These are phyloP conservation scores for Craspedostauros australis DNA, from an alignment of 108 stramenopile species.

Conservation along the genomic window DNA sequence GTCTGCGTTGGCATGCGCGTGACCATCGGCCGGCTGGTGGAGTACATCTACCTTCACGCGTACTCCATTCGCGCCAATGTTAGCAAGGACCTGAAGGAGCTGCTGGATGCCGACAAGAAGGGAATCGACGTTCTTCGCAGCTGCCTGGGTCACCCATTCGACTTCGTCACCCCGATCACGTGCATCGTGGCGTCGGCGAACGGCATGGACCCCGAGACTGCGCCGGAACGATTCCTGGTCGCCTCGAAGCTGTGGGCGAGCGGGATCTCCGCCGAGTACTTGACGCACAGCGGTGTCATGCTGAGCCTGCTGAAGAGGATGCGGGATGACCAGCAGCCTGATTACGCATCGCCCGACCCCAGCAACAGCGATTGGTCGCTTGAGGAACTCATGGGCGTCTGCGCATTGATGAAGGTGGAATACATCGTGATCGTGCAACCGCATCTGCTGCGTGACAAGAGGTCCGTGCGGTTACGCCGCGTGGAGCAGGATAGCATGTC, in stretches of 20 bases:
- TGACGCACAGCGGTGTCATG: conserved; percentile 63
- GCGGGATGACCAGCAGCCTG: conserved; percentile 13
- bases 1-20: conserved; percentile 57
- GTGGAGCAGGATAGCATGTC: conserved; percentile 15
- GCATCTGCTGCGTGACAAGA: conserved; percentile 64
- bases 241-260: conserved; percentile 55
- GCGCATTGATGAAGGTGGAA: conserved; percentile 46
- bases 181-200: conserved; percentile 57
- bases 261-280: conserved; percentile 73
- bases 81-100: not conserved
- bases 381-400: conserved; percentile 61
- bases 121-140: conserved; percentile 35
- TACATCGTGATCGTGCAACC: conserved; percentile 70
- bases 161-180: conserved; percentile 25
- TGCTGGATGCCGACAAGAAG: conserved; percentile 12
- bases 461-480: conserved; percentile 55
- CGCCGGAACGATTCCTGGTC: conserved; percentile 45
- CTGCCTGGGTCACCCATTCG: conserved; percentile 55
- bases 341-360: conserved; percentile 4
- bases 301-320: conserved; percentile 43
- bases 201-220: conserved; percentile 49
- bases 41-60: conserved; percentile 51
- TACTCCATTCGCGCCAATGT: conserved; percentile 3
- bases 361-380: conserved; percentile 46
- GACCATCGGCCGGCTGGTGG: conserved; percentile 55